These are phyloP conservation scores for Schwanniomyces pseudopolymorphus DNA, from an alignment of 805 yeast genomes.

Conservation along the genomic window DNA sequence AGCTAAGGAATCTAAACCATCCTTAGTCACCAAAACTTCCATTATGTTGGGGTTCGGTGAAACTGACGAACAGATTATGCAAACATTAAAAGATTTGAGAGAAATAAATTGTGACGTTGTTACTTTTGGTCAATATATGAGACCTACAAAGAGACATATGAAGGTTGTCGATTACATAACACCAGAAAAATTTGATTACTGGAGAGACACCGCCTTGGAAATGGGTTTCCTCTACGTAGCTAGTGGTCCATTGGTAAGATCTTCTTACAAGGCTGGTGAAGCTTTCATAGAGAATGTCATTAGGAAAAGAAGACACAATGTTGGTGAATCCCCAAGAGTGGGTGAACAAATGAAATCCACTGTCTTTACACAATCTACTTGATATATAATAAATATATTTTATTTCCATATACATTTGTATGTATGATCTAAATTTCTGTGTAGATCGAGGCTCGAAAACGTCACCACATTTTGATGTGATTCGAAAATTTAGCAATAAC, in stretches of 20 bases:
- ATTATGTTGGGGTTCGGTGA: conserved; percentile 97
- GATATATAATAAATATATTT: neutral
- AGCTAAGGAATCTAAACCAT: conserved; percentile 77
- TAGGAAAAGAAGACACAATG: conserved; percentile 63
- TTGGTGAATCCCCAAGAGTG: conserved; percentile 40
- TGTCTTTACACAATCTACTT: neutral
- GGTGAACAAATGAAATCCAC: conserved; percentile 13
- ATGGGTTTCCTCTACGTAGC: conserved; percentile 96
- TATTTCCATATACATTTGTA: neutral
- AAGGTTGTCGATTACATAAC: conserved; percentile 93
- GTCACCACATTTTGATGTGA: neutral
- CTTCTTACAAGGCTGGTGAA: conserved; percentile 98
- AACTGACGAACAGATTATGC: conserved; percentile 82
- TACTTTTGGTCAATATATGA: conserved; percentile 98
- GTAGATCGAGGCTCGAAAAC: neutral
- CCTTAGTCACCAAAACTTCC: conserved; percentile 87
- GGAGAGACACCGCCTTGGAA: conserved; percentile 84
- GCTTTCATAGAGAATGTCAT: conserved; percentile 93
- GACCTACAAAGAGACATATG: conserved; percentile 98
- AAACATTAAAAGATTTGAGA: conserved; percentile 75
- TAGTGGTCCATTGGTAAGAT: conserved; percentile 94
- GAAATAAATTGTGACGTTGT: conserved; percentile 84
- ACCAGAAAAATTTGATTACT: conserved; percentile 91
- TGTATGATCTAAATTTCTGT: neutral
- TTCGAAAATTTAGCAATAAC: conserved; percentile 1